Percentiles rank a stretch among this genome's conserved stretches.
These are phyloP conservation scores for Moesziomyces sp. DNA, from an alignment of 1,284 basidiomycete species.

Conservation along the genomic window DNA sequence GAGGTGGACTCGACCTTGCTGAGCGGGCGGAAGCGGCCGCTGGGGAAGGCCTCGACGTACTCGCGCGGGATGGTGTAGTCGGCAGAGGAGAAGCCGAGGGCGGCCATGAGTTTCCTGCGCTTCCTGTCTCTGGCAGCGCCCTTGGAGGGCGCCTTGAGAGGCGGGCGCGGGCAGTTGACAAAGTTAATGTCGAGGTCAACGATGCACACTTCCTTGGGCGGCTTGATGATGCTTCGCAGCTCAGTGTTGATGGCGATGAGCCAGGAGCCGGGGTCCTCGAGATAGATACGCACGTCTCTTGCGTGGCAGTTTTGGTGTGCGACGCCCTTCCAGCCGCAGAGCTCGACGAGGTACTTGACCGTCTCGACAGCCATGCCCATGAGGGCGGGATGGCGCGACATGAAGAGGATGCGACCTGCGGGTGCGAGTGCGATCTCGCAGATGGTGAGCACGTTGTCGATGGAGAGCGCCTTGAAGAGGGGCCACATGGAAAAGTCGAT, in stretches of 20 bases:
- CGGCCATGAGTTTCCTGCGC: conserved; percentile 74
- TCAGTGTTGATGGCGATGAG: conserved; percentile 90
- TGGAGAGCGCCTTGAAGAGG: conserved; percentile 89
- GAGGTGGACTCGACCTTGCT: conserved; percentile 79
- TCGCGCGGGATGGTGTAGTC: conserved; percentile 71
- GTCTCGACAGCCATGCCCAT: conserved; percentile 88
- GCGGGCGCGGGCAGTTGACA: conserved; percentile 81
- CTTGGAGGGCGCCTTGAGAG: conserved; percentile 80
- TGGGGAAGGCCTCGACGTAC: conserved; percentile 94
- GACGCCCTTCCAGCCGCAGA: conserved; percentile 93
- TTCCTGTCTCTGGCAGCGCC: conserved; percentile 87
- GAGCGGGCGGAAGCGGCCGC: conserved; percentile 73
- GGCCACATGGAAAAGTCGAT: conserved; percentile 92
- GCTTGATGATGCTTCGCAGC: conserved; percentile 79
- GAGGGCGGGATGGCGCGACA: conserved; percentile 89
- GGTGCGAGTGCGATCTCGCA: conserved; percentile 95
- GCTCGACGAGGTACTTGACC: conserved; percentile 89
- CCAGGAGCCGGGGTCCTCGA: conserved; percentile 79
- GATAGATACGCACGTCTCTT: conserved; percentile 85
- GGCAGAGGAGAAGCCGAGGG: conserved; percentile 49
- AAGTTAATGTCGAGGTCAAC: conserved; percentile 95
- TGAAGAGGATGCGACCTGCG: conserved; percentile 88
- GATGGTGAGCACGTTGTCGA: conserved; percentile 92
- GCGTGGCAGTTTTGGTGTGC: conserved; percentile 73
- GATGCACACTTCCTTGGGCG: conserved; percentile 81